Percentiles rank a stretch among this genome's conserved stretches.
Evolutionary conservation across 2,329 filamentous ascomycete species (phyloP).

Genomic region (Monilinia fructigena): DNA sequence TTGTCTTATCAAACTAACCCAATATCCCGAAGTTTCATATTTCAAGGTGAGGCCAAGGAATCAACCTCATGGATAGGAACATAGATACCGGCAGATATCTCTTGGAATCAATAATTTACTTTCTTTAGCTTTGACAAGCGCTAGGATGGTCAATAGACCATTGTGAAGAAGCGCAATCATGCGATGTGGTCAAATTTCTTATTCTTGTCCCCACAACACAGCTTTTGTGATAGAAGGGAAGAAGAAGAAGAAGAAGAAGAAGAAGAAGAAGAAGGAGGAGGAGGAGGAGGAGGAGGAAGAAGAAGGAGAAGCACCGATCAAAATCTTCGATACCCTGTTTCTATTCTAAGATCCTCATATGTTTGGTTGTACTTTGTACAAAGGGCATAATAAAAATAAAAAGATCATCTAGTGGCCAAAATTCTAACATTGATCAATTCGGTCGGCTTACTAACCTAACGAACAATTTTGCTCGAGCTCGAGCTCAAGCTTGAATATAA

Average conservation of each 20-base stretch:
- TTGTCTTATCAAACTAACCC: not conserved
- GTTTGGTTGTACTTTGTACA: not conserved
- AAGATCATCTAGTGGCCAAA: conserved; percentile 15
- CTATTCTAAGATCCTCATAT: not conserved
- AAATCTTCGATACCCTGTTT: not conserved
- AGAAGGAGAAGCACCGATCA: conserved; percentile 6
- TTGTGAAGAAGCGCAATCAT: conserved; percentile 8
- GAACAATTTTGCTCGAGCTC: not conserved
- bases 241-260: not conserved
- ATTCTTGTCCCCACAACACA: not conserved
- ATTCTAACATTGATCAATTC: not conserved
- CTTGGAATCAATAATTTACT: conserved; percentile 3
- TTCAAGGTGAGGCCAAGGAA: not conserved
- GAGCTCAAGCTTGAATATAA: not conserved
- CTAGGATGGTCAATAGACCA: not conserved
- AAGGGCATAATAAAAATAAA: conserved; percentile 1
- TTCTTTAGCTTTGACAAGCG: conserved; percentile 12
- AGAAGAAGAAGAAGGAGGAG: not conserved
- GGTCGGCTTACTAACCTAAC: not conserved
- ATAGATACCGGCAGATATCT: not conserved
- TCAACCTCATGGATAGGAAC: not conserved
- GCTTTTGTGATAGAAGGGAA: too few relatives aligned
- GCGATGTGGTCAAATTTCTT: not conserved
- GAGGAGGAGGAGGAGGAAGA: not conserved
- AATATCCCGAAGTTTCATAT: not conserved